A percentile compares a stretch with the other conserved stretches of the same genome.
These are phyloP conservation scores for Dactylonectria estremocensis DNA, from an alignment of 2,329 filamentous ascomycete genomes.

Conservation along the genomic window DNA sequence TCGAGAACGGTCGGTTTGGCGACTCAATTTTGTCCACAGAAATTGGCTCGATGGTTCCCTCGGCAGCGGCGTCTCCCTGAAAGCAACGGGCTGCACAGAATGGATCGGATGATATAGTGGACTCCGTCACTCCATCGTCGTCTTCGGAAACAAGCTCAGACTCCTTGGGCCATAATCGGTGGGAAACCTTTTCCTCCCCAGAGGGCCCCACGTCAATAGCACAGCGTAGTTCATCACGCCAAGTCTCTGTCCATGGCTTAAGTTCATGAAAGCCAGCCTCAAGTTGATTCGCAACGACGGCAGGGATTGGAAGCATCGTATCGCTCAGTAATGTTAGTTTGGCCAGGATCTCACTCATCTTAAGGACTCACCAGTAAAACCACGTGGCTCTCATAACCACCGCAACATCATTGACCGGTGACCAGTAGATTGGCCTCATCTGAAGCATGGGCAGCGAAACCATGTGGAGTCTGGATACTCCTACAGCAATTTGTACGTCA, in stretches of 20 bases:
- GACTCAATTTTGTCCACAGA: constrained; percentile 55
- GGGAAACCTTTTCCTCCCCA: constrained; percentile 91
- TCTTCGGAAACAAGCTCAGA: constrained; percentile 41
- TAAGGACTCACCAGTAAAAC: constrained; percentile 81
- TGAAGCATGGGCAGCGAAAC: constrained; percentile 86
- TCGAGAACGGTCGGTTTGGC: constrained; percentile 74
- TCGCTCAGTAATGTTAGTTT: constrained; percentile 65
- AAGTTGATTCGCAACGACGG: constrained; percentile 89
- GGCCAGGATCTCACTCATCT: too few species aligned
- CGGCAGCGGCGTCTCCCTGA: constrained; percentile 70
- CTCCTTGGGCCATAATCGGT: constrained; percentile 83
- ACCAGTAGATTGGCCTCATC: constrained; percentile 99
- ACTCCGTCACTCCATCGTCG: constrained; percentile 49
- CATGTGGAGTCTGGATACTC: constrained; percentile 89
- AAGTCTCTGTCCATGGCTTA: constrained; percentile 91
- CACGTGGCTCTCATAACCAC: constrained; percentile 89
- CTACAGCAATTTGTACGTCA: constrained; percentile 80
- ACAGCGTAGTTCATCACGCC: constrained; percentile 91
- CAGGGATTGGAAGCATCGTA: constrained; percentile 91
- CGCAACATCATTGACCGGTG: constrained; percentile 89
- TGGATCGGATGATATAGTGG: constrained; percentile 66
- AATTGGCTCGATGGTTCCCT: constrained; percentile 62
- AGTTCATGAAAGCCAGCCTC: constrained; percentile 92
- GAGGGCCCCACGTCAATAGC: constrained; percentile 90
- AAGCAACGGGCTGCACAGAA: constrained; percentile 75